Evolutionary conservation across 257 asterid species (phyloP).

Genomic region (Nicotiana sylvestris): DNA sequence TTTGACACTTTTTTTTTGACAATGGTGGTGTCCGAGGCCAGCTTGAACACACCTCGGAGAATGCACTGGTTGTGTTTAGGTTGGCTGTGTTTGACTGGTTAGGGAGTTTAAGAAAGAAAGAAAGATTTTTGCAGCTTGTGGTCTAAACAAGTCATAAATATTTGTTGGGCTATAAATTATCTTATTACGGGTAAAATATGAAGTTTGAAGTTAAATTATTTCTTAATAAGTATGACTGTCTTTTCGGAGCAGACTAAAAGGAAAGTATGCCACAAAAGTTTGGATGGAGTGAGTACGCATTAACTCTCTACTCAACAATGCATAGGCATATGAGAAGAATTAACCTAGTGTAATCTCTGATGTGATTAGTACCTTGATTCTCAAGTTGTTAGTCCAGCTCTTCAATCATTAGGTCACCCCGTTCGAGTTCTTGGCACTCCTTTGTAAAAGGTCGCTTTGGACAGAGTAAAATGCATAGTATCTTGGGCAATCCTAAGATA

Average conservation of each 20-base stretch:
- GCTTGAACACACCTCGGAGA: neutral
- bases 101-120: too few species aligned
- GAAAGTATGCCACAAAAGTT: too few species aligned
- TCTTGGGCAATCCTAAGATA: neutral
- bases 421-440: neutral
- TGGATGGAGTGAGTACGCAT: neutral
- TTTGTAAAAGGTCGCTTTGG: neutral
- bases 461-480: neutral
- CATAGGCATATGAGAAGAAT: neutral
- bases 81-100: too few species aligned
- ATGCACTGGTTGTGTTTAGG: neutral
- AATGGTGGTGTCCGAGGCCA: conserved; percentile 1
- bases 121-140: too few species aligned
- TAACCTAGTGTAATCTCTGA: neutral
- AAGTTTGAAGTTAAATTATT: too few species aligned
- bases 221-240: too few species aligned
- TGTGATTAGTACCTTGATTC: neutral
- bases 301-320: neutral
- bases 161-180: too few species aligned
- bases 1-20: neutral
- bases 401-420: neutral
- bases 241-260: too few species aligned
- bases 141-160: too few species aligned
- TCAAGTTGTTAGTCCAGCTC: neutral
- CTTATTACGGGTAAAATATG: too few species aligned